A percentile compares a stretch with the other conserved stretches of the same genome.
phyloP scores from a whole-genome alignment of 257 asterid genomes.

The Salvia splendens region DNA sequence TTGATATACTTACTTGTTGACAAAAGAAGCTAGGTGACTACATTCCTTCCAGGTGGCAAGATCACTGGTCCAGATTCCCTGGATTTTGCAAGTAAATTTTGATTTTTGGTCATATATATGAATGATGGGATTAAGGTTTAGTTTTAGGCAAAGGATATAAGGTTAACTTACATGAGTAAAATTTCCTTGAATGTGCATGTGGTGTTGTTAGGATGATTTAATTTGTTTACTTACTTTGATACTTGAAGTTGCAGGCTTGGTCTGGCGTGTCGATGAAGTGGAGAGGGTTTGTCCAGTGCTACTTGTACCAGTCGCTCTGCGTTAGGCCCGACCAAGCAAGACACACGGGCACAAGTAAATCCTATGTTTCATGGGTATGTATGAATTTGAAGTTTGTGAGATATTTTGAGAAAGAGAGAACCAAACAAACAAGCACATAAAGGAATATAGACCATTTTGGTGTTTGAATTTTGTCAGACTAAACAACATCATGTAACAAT shows the following conservation, averaged over 20 bases:
- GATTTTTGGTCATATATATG: no score
- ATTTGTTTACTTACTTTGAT: slow-evolving; percentile 50
- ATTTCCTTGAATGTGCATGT: slow-evolving; percentile 51
- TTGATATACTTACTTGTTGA: slow-evolving; percentile 56
- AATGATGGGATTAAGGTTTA: no score
- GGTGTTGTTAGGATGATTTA: no score
- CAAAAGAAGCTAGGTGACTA: slow-evolving; percentile 50
- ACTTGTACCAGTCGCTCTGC: slow-evolving; percentile 82
- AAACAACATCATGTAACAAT: no score
- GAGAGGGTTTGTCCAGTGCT: slow-evolving; percentile 85
- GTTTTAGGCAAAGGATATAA: neutral
- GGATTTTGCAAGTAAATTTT: slow-evolving; percentile 21
- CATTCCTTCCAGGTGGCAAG: slow-evolving; percentile 75
- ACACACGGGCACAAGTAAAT: slow-evolving; percentile 64
- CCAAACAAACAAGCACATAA: neutral
- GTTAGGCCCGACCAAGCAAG: slow-evolving; percentile 81
- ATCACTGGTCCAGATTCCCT: slow-evolving; percentile 88
- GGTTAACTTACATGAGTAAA: slow-evolving; percentile 75
- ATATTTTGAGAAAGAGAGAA: neutral
- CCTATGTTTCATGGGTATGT: slow-evolving; percentile 35
- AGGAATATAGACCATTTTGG: no score
- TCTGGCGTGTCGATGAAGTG: slow-evolving; percentile 97
- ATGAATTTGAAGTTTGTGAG: no score
- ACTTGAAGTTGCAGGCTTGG: slow-evolving; percentile 71
- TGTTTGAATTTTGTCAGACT: no score